Conservation (phyloP, 192 early-diverging fungal species). For the Entrophospora sp. region DNA sequence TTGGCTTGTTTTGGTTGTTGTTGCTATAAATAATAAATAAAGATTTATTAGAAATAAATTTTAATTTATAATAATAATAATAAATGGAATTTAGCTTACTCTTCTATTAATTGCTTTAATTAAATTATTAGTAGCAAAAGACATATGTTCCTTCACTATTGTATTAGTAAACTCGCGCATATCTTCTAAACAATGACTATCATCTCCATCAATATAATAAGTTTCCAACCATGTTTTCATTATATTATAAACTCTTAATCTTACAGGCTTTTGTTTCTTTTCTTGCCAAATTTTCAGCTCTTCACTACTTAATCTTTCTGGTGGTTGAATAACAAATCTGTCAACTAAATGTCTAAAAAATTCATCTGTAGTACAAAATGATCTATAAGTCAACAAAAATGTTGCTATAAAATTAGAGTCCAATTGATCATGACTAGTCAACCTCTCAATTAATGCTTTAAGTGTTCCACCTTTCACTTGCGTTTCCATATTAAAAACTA, state of each 20-base stretch:
- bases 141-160: conserved; percentile 62
- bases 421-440: conserved; percentile 79
- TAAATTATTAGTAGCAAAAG: conserved; percentile 60
- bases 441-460: conserved; percentile 71
- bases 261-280: conserved; percentile 79
- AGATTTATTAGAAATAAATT: too few species aligned
- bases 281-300: conserved; percentile 74
- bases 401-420: conserved; percentile 79
- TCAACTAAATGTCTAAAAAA: conserved; percentile 65
- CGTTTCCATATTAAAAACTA: conserved; percentile 80
- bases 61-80: too few species aligned
- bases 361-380: conserved; percentile 74
- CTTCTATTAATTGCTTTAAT: conserved; percentile 72
- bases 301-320: conserved; percentile 45
- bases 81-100: too few species aligned
- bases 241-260: conserved; percentile 88
- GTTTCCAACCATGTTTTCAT: conserved; percentile 94
- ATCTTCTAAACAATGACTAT: conserved; percentile 55
- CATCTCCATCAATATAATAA: conserved; percentile 73
- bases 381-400: conserved; percentile 92
- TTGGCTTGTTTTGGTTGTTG: conserved; percentile 46
- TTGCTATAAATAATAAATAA: too few species aligned
- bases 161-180: conserved; percentile 69
- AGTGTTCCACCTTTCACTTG: conserved; percentile 88
- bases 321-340: conserved; percentile 74